Evolutionary conservation across 345 rosid genomes (phyloP).

Genomic region (Lepidium didymum): DNA sequence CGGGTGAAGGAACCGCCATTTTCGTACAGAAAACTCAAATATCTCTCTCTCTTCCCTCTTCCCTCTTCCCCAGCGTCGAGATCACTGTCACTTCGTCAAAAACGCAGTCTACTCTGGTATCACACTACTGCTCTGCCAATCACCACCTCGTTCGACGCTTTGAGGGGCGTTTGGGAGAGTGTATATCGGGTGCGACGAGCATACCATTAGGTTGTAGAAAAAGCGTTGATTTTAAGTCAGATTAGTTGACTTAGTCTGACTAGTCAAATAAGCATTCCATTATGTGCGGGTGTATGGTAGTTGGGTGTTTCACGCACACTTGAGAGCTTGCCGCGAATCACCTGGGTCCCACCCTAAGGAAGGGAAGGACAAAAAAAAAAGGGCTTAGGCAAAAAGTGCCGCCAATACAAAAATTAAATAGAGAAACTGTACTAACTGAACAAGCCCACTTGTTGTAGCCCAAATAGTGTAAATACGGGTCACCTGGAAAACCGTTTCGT

Average conservation of each 20-base stretch:
- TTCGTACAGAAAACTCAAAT: background rate
- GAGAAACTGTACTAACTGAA: too few species aligned
- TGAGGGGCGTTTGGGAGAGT: background rate
- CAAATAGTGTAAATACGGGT: background rate
- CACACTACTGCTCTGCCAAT: background rate
- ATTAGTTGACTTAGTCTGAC: background rate
- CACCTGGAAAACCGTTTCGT: background rate
- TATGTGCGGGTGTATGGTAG: background rate
- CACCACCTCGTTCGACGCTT: background rate
- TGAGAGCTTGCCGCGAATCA: background rate
- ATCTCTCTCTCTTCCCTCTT: background rate
- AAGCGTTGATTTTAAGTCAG: background rate
- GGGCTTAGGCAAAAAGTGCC: background rate
- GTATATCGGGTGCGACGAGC: slow-evolving; percentile 7
- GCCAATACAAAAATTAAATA: background rate
- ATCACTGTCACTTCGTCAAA: background rate
- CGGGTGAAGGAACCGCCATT: slow-evolving; percentile 51
- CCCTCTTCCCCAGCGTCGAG: background rate
- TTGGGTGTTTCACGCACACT: background rate
- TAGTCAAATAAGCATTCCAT: background rate
- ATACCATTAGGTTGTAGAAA: background rate
- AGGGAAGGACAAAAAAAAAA: background rate
- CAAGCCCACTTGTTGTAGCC: background rate
- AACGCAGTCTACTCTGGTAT: background rate
- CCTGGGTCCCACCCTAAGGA: background rate